phyloP scores from a whole-genome alignment of 169 alveolate species.

The Plasmodium knowlesi region DNA sequence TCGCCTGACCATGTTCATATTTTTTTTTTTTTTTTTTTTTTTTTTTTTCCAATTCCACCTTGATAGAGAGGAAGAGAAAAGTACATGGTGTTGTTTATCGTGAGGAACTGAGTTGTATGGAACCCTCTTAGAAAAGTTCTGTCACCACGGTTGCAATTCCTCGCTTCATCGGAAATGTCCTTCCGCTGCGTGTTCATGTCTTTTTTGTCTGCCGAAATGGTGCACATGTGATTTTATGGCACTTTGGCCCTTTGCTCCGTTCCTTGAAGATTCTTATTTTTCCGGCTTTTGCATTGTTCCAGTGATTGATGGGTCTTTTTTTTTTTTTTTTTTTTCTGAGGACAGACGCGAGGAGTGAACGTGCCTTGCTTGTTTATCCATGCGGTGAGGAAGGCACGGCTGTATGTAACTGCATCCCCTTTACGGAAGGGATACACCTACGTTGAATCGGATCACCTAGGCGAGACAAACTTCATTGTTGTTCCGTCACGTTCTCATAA shows the following conservation, averaged over 20 bases:
- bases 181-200: not conserved
- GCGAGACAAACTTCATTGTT: not conserved
- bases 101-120: not conserved
- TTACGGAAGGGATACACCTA: not conserved
- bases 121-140: not conserved
- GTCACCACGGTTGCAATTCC: not conserved
- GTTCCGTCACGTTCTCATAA: not conserved
- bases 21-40: not conserved
- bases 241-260: not conserved
- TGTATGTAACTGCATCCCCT: not conserved
- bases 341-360: not conserved
- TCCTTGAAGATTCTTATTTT: not conserved
- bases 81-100: not conserved
- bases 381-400: not conserved
- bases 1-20: constrained; percentile 3
- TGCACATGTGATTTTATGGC: not conserved
- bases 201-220: not conserved
- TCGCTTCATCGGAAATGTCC: not conserved
- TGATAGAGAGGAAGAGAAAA: not conserved
- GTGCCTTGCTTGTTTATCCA: not conserved
- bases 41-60: not conserved
- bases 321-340: not conserved
- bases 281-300: not conserved
- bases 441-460: not conserved
- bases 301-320: not conserved